Base-by-base conservation (phyloP, 140 eudicot species). In the Flaveria floridana region DNA sequence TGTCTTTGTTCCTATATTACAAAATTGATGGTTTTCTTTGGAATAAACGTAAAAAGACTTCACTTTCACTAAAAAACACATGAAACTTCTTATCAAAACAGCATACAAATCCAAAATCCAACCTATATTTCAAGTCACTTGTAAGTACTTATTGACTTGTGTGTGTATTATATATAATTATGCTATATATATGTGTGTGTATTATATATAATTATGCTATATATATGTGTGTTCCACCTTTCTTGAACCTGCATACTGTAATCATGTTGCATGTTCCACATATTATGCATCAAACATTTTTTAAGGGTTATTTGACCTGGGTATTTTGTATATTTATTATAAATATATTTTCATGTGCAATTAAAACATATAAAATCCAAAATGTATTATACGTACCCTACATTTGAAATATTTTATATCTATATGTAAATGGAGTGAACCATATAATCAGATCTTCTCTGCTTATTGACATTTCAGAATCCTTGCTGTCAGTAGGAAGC, bases 391-490 rank as follows among this genome's bases (percentile, higher is more conserved):
- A 30, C 48, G 48, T 74, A 6, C 41, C 41, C 8, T 34, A 26
- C 61, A 39, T 52, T 37, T 14, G 25, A 2, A 1, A 46, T 26
- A 6, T 41, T 23, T 30, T 51, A 71, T 52, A 28, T 28, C 5
- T 70, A 10, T 5, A 57, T 77, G 52, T 69, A 74, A 53, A 41
- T 77, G 50, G 20, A 67, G 37, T 39, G 13, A 76, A 48, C 59
- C 83, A 66, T 66, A 61, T 75, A 58, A 68, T 50, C 53, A 73
- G 84, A 76, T 81, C 72, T 81, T 69, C 73, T 70, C 25, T 59
- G 44, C 78, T 50, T 70, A 65, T 81, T 70, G 83, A 79, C 83
- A 79, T 73, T 50, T 76, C 39, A 65, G 66, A 81, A 81, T 81
- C 78, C 67, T 73, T 62, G 64, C 78, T 81, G 85, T 81, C 78